Conservation (phyloP, 164 flowering plant species). For the Cinnamomum micranthum region DNA sequence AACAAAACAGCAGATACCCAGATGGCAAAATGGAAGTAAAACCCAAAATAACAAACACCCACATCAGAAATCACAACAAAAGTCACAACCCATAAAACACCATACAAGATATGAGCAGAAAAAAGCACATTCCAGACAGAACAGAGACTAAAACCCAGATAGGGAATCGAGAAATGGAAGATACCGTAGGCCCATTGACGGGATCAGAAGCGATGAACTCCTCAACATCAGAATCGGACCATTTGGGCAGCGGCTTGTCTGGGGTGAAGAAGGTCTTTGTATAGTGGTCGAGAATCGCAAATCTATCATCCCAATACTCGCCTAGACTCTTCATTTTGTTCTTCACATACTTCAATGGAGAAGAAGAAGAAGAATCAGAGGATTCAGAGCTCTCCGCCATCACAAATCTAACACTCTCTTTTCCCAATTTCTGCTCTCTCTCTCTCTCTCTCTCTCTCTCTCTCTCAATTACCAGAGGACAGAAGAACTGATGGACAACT, state of each 20-base stretch:
- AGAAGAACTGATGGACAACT: no score
- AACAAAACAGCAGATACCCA: conserved; percentile 2
- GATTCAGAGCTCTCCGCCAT: conserved; percentile 12
- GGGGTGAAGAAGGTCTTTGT: conserved; percentile 37
- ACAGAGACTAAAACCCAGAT: not conserved
- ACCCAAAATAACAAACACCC: no score
- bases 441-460: not conserved
- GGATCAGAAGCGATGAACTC: conserved; percentile 80
- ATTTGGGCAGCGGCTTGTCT: conserved; percentile 54
- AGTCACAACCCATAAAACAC: no score
- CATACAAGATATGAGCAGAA: no score
- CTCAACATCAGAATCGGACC: conserved; percentile 74
- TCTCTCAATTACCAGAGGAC: not conserved
- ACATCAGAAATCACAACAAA: no score
- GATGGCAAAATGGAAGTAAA: not conserved
- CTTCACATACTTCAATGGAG: not conserved
- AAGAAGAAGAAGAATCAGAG: not conserved
- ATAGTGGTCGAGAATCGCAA: conserved; percentile 50
- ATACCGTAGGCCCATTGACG: conserved; percentile 73
- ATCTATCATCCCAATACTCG: conserved; percentile 50
- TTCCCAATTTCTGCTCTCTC: not conserved
- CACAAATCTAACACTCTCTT: not conserved
- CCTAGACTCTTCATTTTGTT: not conserved
- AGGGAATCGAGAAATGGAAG: not conserved
- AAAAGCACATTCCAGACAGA: not conserved